phyloP scores from a whole-genome alignment of 176 grass and related monocot species.

The Pharus latifolius region DNA sequence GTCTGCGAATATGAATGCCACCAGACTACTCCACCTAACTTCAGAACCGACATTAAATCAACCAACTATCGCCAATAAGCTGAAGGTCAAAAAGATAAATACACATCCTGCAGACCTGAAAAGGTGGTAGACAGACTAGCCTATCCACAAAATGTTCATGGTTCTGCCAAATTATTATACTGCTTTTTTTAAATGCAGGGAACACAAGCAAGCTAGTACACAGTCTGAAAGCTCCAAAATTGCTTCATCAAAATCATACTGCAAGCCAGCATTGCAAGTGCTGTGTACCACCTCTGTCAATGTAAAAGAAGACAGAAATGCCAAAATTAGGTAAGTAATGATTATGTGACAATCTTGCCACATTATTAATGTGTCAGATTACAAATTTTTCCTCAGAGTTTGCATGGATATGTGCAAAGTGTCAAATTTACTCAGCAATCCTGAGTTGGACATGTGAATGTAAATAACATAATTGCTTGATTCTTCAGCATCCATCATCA shows the following conservation, averaged over 20 bases:
- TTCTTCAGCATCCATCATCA: not conserved
- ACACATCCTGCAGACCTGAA: constrained; percentile 27
- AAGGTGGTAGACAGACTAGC: constrained; percentile 28
- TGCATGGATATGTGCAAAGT: not conserved
- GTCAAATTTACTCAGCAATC: not conserved
- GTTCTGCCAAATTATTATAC: not conserved
- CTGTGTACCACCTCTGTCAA: constrained; percentile 7
- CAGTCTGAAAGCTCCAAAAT: constrained; percentile 27
- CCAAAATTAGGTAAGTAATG: constrained; percentile 36
- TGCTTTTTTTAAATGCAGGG: constrained; percentile 31
- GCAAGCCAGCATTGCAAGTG: constrained; percentile 29
- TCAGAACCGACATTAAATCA: constrained; percentile 40
- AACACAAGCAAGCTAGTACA: constrained; percentile 24
- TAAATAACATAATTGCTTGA: not conserved
- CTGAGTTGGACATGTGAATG: not conserved
- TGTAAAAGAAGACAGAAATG: constrained; percentile 7
- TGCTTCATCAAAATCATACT: constrained; percentile 20
- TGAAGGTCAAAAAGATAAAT: constrained; percentile 25
- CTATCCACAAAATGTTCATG: constrained; percentile 4
- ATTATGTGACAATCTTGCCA: not conserved
- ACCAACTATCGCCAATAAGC: constrained; percentile 16
- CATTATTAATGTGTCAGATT: constrained; percentile 2
- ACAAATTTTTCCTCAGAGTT: constrained; percentile 4
- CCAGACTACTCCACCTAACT: constrained; percentile 23
- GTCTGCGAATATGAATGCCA: constrained; percentile 16